Evolutionary conservation across 148 eudicot genomes (phyloP).

Genomic region (Diospyros kaki): DNA sequence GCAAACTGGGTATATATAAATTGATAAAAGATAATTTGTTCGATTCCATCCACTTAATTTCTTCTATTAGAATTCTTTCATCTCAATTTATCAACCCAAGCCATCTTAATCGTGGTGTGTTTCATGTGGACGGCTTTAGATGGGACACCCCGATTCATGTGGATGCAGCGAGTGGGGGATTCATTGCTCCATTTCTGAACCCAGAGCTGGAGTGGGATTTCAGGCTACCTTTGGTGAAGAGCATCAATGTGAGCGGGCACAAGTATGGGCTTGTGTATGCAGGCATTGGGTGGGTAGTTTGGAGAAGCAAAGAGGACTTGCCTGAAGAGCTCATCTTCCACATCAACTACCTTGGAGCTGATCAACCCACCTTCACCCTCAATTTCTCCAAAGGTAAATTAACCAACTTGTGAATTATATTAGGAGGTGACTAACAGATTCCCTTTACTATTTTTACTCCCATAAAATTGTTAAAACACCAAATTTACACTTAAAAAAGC

Average conservation of each 20-base stretch:
- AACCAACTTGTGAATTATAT: not conserved
- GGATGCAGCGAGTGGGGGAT: slow-evolving; percentile 18
- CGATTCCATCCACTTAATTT: too few relatives aligned
- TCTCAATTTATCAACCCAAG: too few relatives aligned
- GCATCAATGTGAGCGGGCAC: slow-evolving; percentile 25
- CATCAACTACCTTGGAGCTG: slow-evolving; percentile 27
- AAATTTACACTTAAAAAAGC: too few relatives aligned
- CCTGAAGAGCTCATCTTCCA: slow-evolving; percentile 24
- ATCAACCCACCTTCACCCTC: slow-evolving; percentile 24
- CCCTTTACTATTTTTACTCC: too few relatives aligned
- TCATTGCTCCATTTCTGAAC: slow-evolving; percentile 16
- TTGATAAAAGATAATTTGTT: too few relatives aligned
- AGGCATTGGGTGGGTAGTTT: slow-evolving; percentile 21
- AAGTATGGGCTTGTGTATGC: slow-evolving; percentile 23
- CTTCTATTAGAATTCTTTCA: too few relatives aligned
- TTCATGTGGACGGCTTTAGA: not conserved
- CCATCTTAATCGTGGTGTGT: not conserved
- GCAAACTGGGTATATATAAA: slow-evolving; percentile 4
- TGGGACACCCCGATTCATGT: slow-evolving; percentile 24
- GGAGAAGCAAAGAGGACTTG: slow-evolving; percentile 25
- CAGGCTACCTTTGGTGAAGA: slow-evolving; percentile 21
- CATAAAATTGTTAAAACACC: too few relatives aligned
- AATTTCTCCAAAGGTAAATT: slow-evolving; percentile 20
- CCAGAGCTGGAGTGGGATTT: slow-evolving; percentile 21
- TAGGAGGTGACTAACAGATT: too few relatives aligned